Evolutionary conservation across 83 land plant genomes (phyloP), one percentile per base, ranked within the genome.

Genomic region (Thuja plicata): DNA sequence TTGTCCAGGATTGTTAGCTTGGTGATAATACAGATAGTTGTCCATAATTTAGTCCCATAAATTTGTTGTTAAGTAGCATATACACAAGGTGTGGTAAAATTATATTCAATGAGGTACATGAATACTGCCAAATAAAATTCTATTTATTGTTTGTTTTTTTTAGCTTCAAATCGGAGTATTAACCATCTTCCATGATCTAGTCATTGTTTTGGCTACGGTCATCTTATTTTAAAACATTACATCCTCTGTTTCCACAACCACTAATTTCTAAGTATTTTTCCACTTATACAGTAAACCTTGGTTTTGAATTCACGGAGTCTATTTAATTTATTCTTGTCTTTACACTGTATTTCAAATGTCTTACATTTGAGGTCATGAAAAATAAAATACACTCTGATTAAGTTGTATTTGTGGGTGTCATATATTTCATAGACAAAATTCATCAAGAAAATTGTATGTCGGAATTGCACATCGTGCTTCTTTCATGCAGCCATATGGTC

Each of bases 391-490:
- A 35, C 35, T 35, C 79, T 76, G 40, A 76, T 1, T 76, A 35
- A 32, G 38, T 34, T 76, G 77, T 11, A 27, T 35, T 35, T 88
- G 34, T 82, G 87, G 86, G 34, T 87, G 38, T 70, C 32, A 8
- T 32, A 37, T 86, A 82, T 6, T 87, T n/a, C 38, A 7, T 8
- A 84, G 81, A 73, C 83, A 85, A 89, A 91, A 89, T 27, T 62
- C 46, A 45, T 15, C 78, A 77, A 74, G 87, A 60, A 86, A 86
- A 15, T 85, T 79, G 71, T 71, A 74, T 21, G 91, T 92, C 1
- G 93, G 93, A 46, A 91, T 92, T 38, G 91, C 93, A 21, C 93
- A 92, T 88, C 92, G 91, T 38, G 89, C 89, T 86, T 93, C 93
- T 40, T 87, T 91, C 85, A 88, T 91, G 78, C 88, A 89, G 50